Evolutionary conservation across 2,329 filamentous ascomycete species (phyloP).

Genomic region (Sphaerostilbella broomeana): DNA sequence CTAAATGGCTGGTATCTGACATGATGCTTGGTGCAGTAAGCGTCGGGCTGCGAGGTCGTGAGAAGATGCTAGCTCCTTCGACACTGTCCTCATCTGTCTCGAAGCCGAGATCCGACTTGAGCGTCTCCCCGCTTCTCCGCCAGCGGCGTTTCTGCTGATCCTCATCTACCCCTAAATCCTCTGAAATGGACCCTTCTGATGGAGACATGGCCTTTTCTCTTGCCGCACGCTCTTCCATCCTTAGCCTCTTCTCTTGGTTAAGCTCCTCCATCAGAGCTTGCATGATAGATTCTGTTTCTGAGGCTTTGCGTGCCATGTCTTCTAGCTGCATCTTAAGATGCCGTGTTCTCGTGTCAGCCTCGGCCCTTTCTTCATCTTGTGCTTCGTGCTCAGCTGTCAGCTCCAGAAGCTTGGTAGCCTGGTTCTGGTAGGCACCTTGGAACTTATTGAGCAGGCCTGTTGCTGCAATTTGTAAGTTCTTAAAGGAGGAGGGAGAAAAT

Average conservation of each 20-base stretch:
- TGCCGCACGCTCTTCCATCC: constrained; percentile 32
- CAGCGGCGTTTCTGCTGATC: constrained; percentile 38
- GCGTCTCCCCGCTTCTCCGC: constrained; percentile 38
- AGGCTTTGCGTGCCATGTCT: constrained; percentile 47
- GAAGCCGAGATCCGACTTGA: constrained; percentile 35
- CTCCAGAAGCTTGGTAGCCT: constrained; percentile 44
- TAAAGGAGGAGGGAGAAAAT: constrained; percentile 54
- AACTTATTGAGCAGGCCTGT: constrained; percentile 48
- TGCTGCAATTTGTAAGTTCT: constrained; percentile 55
- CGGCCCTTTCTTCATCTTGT: constrained; percentile 49
- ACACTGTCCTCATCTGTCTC: constrained; percentile 48
- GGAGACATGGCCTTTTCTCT: constrained; percentile 22
- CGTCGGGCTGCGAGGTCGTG: constrained; percentile 52
- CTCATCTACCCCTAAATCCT: constrained; percentile 49
- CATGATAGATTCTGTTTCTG: constrained; percentile 48
- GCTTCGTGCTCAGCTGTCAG: constrained; percentile 47
- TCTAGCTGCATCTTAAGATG: constrained; percentile 55
- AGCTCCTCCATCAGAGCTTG: constrained; percentile 44
- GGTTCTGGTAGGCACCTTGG: constrained; percentile 52
- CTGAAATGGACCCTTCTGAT: constrained; percentile 39
- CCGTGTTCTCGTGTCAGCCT: constrained; percentile 44
- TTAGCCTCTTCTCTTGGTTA: constrained; percentile 42
- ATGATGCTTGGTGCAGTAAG: constrained; percentile 33
- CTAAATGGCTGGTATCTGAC: constrained; percentile 27
- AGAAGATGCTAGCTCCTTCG: constrained; percentile 53